phyloP scores from a whole-genome alignment of 1,139 yeast genomes.

The Suhomyces bribrorum region DNA sequence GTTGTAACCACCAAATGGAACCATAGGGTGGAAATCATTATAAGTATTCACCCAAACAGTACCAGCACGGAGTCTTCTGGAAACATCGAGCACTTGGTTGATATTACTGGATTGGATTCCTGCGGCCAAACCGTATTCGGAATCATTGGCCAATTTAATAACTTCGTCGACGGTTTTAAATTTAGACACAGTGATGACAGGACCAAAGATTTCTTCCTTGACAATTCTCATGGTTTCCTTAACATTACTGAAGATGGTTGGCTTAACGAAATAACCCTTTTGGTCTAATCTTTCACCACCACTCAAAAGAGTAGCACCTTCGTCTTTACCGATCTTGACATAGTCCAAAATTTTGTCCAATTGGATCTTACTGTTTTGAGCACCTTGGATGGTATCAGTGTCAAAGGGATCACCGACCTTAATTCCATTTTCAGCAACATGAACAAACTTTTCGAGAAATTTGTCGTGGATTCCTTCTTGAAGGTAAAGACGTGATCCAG shows the following conservation, averaged over 20 bases:
- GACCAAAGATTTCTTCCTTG: constrained; percentile 33
- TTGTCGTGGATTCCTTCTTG: constrained; percentile 23
- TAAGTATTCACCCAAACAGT: constrained; percentile 32
- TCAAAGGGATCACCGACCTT: constrained; percentile 20
- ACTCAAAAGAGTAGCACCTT: constrained; percentile 26
- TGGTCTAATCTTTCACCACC: constrained; percentile 27
- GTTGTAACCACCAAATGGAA: constrained; percentile 34
- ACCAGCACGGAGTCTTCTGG: constrained; percentile 28
- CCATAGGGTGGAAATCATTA: constrained; percentile 30
- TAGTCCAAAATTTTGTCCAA: constrained; percentile 22
- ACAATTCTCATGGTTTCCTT: constrained; percentile 28
- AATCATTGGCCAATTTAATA: constrained; percentile 25
- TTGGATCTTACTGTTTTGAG: constrained; percentile 23
- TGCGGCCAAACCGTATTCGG: constrained; percentile 16
- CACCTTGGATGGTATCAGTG: constrained; percentile 21
- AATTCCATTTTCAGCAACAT: constrained; percentile 17
- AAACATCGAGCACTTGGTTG: constrained; percentile 46
- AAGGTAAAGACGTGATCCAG: constrained; percentile 25
- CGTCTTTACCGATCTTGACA: constrained; percentile 13
- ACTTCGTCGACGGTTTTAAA: constrained; percentile 31
- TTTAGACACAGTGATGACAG: constrained; percentile 29
- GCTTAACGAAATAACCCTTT: constrained; percentile 28
- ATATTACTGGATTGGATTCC: constrained; percentile 20
- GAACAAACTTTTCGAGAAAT: constrained; percentile 19
- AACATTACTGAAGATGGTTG: constrained; percentile 30